Percentiles rank a stretch among this genome's conserved stretches.
These are phyloP conservation scores for Epichloe gansuensis DNA, from an alignment of 2,329 filamentous ascomycete genomes.

Conservation along the genomic window DNA sequence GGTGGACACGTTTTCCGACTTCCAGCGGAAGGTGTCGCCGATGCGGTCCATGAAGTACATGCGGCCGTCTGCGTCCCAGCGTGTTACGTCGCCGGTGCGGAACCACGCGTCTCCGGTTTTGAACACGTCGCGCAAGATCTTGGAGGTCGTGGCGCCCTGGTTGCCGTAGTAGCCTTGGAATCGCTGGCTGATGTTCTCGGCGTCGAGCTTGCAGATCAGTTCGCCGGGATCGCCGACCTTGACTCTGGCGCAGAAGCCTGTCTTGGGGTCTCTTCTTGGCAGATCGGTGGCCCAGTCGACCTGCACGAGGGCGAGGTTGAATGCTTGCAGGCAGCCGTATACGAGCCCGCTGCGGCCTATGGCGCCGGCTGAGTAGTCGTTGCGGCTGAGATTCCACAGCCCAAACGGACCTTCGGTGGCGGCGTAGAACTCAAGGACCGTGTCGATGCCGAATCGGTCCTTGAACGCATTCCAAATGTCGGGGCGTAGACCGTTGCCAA, in stretches of 20 bases:
- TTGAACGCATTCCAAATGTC: constrained; percentile 81
- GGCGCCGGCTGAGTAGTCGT: constrained; percentile 62
- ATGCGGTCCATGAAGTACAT: constrained; percentile 74
- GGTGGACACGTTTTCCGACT: constrained; percentile 74
- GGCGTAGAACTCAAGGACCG: constrained; percentile 71
- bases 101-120: constrained; percentile 70
- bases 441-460: constrained; percentile 62
- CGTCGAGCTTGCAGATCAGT: constrained; percentile 58
- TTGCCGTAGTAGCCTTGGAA: constrained; percentile 83
- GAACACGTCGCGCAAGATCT: constrained; percentile 64
- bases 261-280: constrained; percentile 54
- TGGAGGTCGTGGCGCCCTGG: constrained; percentile 53
- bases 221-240: constrained; percentile 57
- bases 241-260: constrained; percentile 54
- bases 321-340: constrained; percentile 40
- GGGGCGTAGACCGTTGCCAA: constrained; percentile 75
- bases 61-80: constrained; percentile 57
- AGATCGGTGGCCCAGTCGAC: constrained; percentile 60
- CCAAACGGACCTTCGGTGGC: constrained; percentile 61
- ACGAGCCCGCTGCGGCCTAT: constrained; percentile 62
- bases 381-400: constrained; percentile 61
- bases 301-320: constrained; percentile 46
- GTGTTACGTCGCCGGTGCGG: constrained; percentile 70
- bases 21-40: constrained; percentile 69
- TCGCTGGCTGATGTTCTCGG: constrained; percentile 45